These are phyloP conservation scores for Aureobasidium leucospermi DNA, from an alignment of 2,329 filamentous ascomycete genomes.

Conservation along the genomic window DNA sequence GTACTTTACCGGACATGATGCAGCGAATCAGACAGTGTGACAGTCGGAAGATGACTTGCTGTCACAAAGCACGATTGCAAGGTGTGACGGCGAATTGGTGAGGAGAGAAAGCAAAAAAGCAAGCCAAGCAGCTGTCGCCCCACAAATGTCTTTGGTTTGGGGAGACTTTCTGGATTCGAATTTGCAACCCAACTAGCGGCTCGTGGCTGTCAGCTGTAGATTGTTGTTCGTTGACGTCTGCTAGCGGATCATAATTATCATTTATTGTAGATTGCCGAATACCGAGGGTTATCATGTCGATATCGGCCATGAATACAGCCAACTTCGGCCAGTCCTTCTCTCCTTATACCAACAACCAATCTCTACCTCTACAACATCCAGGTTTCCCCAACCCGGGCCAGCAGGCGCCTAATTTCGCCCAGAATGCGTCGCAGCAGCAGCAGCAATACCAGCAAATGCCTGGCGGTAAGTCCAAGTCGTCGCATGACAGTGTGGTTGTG, in stretches of 20 bases:
- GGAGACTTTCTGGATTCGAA: background rate
- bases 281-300: constrained; percentile 5
- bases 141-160: constrained; percentile 5
- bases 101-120: constrained; percentile 1
- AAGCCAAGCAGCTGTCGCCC: background rate
- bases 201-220: constrained; percentile 1
- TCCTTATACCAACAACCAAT: constrained; percentile 28
- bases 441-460: constrained; percentile 18
- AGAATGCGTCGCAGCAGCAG: constrained; percentile 19
- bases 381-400: background rate
- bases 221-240: constrained; percentile 10
- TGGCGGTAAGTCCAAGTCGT: constrained; percentile 23
- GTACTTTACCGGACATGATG: constrained; percentile 10
- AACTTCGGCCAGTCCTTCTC: constrained; percentile 10
- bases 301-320: background rate
- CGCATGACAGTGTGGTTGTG: background rate
- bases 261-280: constrained; percentile 1
- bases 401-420: background rate
- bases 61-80: background rate
- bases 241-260: background rate
- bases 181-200: constrained; percentile 7
- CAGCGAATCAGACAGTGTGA: background rate
- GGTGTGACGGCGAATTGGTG: background rate
- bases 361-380: constrained; percentile 38
- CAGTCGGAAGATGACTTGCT: background rate